Percentiles rank a stretch among this genome's conserved stretches.
Conservation (phyloP, 2,329 filamentous ascomycete species). For the Cercospora sp. region DNA sequence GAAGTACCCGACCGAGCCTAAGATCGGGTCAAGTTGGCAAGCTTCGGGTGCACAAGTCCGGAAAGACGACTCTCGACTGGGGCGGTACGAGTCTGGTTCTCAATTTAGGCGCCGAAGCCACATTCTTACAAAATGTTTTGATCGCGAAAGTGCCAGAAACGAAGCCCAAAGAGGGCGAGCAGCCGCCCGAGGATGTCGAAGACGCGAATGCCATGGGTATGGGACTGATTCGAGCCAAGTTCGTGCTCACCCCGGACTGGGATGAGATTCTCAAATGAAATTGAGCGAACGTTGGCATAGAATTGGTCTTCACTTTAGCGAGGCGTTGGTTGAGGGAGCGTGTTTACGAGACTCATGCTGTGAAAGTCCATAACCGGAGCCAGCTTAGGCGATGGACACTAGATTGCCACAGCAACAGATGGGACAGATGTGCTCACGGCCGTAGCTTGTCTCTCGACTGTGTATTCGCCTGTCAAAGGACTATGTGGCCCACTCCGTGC, state of each 20-base stretch:
- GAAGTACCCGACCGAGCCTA: conserved; percentile 43
- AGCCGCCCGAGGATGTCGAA: conserved; percentile 21
- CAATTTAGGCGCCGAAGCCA: conserved; percentile 56
- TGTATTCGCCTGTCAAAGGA: background rate
- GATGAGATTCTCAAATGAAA: conserved; percentile 47
- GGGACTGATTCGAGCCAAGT: conserved; percentile 64
- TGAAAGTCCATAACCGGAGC: background rate
- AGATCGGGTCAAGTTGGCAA: conserved; percentile 60
- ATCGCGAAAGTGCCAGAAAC: conserved; percentile 39
- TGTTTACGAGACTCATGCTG: background rate
- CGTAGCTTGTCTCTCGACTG: background rate
- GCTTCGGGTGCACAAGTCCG: conserved; percentile 61
- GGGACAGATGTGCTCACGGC: background rate
- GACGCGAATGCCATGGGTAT: conserved; percentile 51
- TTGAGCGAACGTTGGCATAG: background rate
- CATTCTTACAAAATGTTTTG: conserved; percentile 63
- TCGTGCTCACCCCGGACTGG: conserved; percentile 64
- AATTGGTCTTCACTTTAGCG: background rate
- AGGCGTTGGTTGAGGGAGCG: background rate
- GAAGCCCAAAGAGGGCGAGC: conserved; percentile 27
- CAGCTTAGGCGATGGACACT: background rate
- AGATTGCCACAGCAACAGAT: background rate
- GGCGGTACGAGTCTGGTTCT: conserved; percentile 61
- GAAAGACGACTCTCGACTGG: conserved; percentile 63
- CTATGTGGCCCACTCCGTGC: background rate